Conservation (phyloP, 768 basidiomycete species). For the Multifurca ochricompacta region DNA sequence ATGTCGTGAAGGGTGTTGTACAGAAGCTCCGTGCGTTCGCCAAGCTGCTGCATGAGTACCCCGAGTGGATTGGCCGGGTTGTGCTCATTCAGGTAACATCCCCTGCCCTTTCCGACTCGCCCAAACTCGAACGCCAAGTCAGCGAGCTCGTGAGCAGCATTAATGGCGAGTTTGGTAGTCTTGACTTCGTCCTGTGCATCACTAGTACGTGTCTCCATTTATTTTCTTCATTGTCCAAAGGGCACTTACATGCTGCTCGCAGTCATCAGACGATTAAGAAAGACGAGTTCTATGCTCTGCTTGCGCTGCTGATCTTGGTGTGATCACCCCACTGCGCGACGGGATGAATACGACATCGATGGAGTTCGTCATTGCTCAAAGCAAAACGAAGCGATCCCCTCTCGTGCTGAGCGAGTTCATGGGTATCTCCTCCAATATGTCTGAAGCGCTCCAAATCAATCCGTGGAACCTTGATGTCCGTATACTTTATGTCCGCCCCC, state of each 20-base stretch:
- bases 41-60: conserved; percentile 87
- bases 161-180: conserved; percentile 89
- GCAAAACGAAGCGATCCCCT: conserved; percentile 72
- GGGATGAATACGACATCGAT: conserved; percentile 99
- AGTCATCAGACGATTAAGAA: conserved; percentile 97
- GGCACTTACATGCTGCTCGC: background rate
- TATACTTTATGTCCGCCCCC: conserved; percentile 17
- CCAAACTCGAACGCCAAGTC: conserved; percentile 88
- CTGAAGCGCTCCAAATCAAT: conserved; percentile 83
- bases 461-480: conserved; percentile 90
- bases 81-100: conserved; percentile 90
- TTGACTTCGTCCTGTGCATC: conserved; percentile 96
- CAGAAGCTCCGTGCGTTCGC: conserved; percentile 98
- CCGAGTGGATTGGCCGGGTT: conserved; percentile 90
- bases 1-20: conserved; percentile 95
- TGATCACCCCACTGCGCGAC: conserved; percentile 92
- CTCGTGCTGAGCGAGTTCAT: conserved; percentile 95
- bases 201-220: conserved; percentile 71
- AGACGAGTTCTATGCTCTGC: conserved; percentile 94
- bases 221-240: background rate
- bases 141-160: conserved; percentile 92
- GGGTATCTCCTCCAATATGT: conserved; percentile 92
- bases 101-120: conserved; percentile 84
- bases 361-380: conserved; percentile 96
- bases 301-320: conserved; percentile 91